Percentiles rank a stretch among this genome's conserved stretches.
Evolutionary conservation across 768 basidiomycete species (phyloP).

Genomic region (Filobasidium floriforme): DNA sequence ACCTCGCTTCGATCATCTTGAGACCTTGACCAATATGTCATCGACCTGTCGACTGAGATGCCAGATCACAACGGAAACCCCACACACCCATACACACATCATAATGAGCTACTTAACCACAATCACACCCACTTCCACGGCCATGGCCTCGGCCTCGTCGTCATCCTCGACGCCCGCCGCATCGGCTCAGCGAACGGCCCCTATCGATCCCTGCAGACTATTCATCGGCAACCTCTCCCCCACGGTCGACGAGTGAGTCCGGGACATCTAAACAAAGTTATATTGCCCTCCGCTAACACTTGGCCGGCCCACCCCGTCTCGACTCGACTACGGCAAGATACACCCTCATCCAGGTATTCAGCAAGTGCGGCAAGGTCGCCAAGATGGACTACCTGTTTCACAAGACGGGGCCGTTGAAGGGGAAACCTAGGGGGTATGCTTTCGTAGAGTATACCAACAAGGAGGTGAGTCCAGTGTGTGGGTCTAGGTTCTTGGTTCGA

Average conservation of each 20-base stretch:
- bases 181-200: background rate
- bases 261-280: constrained; percentile 5
- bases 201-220: constrained; percentile 49
- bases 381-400: constrained; percentile 94
- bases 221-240: constrained; percentile 86
- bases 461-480: constrained; percentile 53
- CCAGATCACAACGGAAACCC: background rate
- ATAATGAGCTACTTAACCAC: constrained; percentile 9
- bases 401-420: constrained; percentile 77
- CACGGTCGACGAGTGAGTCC: constrained; percentile 71
- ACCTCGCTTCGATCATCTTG: background rate
- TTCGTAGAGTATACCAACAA: constrained; percentile 76
- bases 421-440: constrained; percentile 90
- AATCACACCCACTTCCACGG: background rate
- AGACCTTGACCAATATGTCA: background rate
- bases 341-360: constrained; percentile 77
- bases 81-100: background rate
- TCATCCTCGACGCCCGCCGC: background rate
- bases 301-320: background rate
- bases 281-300: constrained; percentile 4
- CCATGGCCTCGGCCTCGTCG: background rate
- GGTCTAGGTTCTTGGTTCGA: background rate
- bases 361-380: constrained; percentile 83
- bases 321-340: constrained; percentile 52
- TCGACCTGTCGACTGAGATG: too few relatives aligned